phyloP scores from a whole-genome alignment of 2,329 filamentous ascomycete species.

The Teratosphaeria epicoccoides region DNA sequence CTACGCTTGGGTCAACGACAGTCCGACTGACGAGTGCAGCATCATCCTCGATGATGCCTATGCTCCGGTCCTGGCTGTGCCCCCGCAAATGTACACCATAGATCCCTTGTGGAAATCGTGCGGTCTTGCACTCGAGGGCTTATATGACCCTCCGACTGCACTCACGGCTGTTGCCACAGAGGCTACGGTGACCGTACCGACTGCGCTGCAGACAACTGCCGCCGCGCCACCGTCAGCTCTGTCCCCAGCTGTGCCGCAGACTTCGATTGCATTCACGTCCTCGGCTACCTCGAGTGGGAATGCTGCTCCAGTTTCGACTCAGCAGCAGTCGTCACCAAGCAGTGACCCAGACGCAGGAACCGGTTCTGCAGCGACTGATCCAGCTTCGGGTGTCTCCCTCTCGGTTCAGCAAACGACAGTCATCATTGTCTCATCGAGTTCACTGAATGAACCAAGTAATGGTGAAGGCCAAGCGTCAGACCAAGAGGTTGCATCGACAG shows the following conservation, averaged over 20 bases:
- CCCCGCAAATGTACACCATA: conserved; percentile 8
- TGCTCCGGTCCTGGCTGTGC: conserved; percentile 9
- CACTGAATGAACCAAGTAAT: not conserved
- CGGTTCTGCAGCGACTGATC: not conserved
- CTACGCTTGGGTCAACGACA: not conserved
- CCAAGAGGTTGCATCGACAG: not conserved
- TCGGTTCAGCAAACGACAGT: not conserved
- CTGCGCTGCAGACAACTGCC: not conserved
- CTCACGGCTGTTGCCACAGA: conserved; percentile 1
- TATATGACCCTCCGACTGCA: conserved; percentile 11
- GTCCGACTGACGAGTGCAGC: conserved; percentile 2
- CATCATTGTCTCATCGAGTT: not conserved
- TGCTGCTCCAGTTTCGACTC: not conserved
- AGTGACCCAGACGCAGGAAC: not conserved
- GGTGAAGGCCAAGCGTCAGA: not conserved
- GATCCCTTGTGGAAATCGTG: conserved; percentile 11
- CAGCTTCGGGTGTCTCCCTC: not conserved
- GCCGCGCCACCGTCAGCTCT: not conserved
- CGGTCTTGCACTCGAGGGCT: conserved; percentile 8
- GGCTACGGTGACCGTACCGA: not conserved
- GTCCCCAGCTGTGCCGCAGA: not conserved
- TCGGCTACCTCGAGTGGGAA: not conserved
- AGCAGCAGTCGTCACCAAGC: not conserved
- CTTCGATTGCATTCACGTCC: not conserved
- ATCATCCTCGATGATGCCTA: conserved; percentile 6